phyloP scores from a whole-genome alignment of 2,329 filamentous ascomycete genomes.

The Stemphylium lycopersici region DNA sequence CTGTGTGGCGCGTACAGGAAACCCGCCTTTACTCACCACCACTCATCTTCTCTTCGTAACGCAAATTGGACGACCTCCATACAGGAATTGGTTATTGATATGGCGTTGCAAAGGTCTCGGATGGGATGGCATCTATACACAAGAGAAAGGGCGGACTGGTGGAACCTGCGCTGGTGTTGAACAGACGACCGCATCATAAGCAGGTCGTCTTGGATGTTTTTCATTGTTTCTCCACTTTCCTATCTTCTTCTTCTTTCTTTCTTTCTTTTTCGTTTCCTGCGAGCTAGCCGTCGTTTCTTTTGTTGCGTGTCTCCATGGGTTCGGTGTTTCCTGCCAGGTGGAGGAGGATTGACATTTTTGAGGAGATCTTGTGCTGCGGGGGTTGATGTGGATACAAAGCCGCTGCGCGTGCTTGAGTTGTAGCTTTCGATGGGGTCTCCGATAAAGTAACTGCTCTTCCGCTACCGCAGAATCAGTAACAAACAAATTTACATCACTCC shows the following conservation, averaged over 20 bases:
- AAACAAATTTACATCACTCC: conserved; percentile 30
- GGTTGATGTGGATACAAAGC: conserved; percentile 28
- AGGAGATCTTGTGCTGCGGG: conserved; percentile 30
- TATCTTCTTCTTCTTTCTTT: too few species aligned
- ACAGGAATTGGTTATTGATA: conserved; percentile 36
- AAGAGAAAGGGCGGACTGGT: conserved; percentile 41
- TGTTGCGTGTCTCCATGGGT: conserved; percentile 21
- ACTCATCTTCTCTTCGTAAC: conserved; percentile 38
- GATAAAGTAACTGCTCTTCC: conserved; percentile 18
- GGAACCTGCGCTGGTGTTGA: conserved; percentile 39
- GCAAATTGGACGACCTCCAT: conserved; percentile 47
- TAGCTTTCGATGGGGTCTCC: conserved; percentile 34
- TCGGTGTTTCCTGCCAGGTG: conserved; percentile 26
- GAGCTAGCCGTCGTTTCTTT: conserved; percentile 21
- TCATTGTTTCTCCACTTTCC: conserved; percentile 15
- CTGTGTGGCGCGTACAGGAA: conserved; percentile 17
- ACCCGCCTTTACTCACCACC: conserved; percentile 17
- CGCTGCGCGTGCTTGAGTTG: conserved; percentile 43
- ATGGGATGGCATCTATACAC: conserved; percentile 25
- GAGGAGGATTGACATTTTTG: conserved; percentile 21
- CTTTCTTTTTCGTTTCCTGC: conserved; percentile 19
- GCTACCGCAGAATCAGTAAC: conserved; percentile 36
- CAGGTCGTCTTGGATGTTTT: conserved; percentile 19
- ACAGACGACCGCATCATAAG: conserved; percentile 22
- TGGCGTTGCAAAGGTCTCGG: conserved; percentile 43